Conservation (phyloP, 1,284 basidiomycete species). For the Dichomitus squalens region DNA sequence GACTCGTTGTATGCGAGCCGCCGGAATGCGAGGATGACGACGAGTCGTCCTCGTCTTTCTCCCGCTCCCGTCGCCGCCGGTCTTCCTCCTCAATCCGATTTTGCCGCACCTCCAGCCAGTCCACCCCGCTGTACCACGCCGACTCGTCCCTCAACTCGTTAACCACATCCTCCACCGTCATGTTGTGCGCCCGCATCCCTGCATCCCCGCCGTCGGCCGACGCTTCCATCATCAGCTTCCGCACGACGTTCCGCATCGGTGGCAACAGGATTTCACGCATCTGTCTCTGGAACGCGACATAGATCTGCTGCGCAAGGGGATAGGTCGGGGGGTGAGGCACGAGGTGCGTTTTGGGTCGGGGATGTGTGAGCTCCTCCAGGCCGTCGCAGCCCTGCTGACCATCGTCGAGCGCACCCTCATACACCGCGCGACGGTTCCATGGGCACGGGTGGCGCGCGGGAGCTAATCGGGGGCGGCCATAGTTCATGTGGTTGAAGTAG, state of each 20-base stretch:
- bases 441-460: conserved; percentile 67
- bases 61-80: conserved; percentile 23
- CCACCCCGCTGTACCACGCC: conserved; percentile 68
- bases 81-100: conserved; percentile 35
- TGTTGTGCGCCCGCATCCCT: conserved; percentile 48
- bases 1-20: conserved; percentile 65
- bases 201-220: conserved; percentile 44
- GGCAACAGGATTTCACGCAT: conserved; percentile 59
- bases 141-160: conserved; percentile 56
- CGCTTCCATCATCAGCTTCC: conserved; percentile 64
- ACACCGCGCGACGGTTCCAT: conserved; percentile 47
- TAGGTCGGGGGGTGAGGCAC: conserved; percentile 57
- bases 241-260: conserved; percentile 67
- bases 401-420: conserved; percentile 32
- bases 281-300: conserved; percentile 55
- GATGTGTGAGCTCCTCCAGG: conserved; percentile 46
- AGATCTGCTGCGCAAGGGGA: conserved; percentile 59
- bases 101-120: conserved; percentile 56
- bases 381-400: conserved; percentile 26
- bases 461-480: conserved; percentile 42
- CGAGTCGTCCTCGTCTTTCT: conserved; percentile 43
- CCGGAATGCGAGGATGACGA: conserved; percentile 49
- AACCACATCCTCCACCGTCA: conserved; percentile 64
- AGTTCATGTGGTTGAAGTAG: conserved; percentile 51
- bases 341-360: conserved; percentile 44